Conservation (phyloP, 2,329 filamentous ascomycete species). For the Aspergillus tubingensis region DNA sequence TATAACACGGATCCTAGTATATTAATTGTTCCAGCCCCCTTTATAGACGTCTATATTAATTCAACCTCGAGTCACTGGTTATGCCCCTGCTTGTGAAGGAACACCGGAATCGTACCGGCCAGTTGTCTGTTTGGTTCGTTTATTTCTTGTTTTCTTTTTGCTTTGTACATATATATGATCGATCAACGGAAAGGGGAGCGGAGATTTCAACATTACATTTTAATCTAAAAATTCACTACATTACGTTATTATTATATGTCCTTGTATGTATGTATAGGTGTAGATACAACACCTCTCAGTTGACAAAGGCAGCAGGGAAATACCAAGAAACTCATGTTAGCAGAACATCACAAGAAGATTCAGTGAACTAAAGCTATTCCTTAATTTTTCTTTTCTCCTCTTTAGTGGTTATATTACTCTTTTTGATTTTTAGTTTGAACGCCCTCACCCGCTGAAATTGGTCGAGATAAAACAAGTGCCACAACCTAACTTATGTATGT, state of each 20-base stretch:
- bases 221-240: neutral
- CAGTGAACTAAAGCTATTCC: no score
- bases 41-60: conserved; percentile 12
- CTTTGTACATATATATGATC: conserved; percentile 14
- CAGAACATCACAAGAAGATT: no score
- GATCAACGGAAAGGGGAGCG: neutral
- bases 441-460: conserved; percentile 2
- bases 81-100: neutral
- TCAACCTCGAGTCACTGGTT: neutral
- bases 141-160: neutral
- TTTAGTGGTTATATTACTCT: neutral
- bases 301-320: no score
- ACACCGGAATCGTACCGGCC: neutral
- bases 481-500: conserved; percentile 2
- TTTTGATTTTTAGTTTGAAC: neutral
- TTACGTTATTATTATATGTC: neutral
- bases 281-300: no score
- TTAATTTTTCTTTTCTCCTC: neutral
- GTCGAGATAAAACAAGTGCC: neutral
- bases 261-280: neutral
- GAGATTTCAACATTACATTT: neutral
- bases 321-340: no score
- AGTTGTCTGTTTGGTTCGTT: neutral
- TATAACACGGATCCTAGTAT: conserved; percentile 19
- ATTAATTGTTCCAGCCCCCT: conserved; percentile 8